A percentile compares a stretch with the other conserved stretches of the same genome.
Evolutionary conservation across 2,329 filamentous ascomycete genomes (phyloP).

Genomic region (Ophiostoma ulmi): DNA sequence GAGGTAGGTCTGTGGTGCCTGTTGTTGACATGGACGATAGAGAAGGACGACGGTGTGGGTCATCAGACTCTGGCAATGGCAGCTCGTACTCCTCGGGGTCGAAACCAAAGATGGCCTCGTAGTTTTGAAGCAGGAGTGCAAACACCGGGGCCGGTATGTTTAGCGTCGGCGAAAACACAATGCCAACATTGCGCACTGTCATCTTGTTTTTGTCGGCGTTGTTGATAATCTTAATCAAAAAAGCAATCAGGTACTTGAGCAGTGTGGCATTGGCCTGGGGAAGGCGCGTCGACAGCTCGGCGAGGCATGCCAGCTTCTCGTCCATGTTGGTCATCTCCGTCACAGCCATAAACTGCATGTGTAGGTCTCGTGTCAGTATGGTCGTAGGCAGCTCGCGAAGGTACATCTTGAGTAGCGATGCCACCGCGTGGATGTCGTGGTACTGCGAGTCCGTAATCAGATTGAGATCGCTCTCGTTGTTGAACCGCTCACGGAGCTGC

Average conservation of each 20-base stretch:
- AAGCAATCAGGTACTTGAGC: slow-evolving; percentile 77
- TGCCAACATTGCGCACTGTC: slow-evolving; percentile 95
- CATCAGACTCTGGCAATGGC: slow-evolving; percentile 41
- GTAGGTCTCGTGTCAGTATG: slow-evolving; percentile 84
- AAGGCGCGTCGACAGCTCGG: slow-evolving; percentile 71
- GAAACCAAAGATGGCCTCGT: slow-evolving; percentile 74
- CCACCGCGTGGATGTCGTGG: slow-evolving; percentile 93
- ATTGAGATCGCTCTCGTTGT: slow-evolving; percentile 85
- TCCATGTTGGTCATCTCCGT: slow-evolving; percentile 70
- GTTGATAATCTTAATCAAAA: slow-evolving; percentile 87
- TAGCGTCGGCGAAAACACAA: slow-evolving; percentile 94
- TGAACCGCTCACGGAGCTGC: slow-evolving; percentile 84
- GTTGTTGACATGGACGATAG: slow-evolving; percentile 27
- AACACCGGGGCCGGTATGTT: slow-evolving; percentile 96
- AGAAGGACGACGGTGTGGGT: slow-evolving; percentile 27
- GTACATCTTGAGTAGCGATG: slow-evolving; percentile 89
- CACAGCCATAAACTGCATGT: slow-evolving; percentile 79
- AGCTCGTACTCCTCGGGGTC: slow-evolving; percentile 60
- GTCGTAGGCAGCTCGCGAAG: slow-evolving; percentile 86
- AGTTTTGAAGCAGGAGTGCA: slow-evolving; percentile 88
- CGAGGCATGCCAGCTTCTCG: slow-evolving; percentile 73
- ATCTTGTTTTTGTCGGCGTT: slow-evolving; percentile 92
- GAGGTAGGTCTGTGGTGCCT: slow-evolving; percentile 30
- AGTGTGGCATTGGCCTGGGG: slow-evolving; percentile 76
- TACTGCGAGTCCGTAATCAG: slow-evolving; percentile 76